These are phyloP conservation scores for Serendipita sp. DNA, from an alignment of 1,284 basidiomycete genomes.

Conservation along the genomic window DNA sequence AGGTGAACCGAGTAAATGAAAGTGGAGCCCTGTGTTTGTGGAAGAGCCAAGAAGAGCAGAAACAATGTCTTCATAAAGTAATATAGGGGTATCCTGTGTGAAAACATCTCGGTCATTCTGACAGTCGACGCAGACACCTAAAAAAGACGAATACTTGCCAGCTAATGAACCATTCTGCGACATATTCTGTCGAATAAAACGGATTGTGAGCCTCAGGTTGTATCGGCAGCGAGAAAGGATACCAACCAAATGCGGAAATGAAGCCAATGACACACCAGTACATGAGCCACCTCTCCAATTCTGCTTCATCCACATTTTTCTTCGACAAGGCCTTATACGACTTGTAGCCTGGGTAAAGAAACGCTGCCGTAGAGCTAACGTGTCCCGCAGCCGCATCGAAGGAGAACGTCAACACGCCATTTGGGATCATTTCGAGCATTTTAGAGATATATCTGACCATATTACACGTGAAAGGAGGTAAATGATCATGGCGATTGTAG, in stretches of 20 bases:
- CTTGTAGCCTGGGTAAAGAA: constrained; percentile 73
- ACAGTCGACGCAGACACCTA: neutral
- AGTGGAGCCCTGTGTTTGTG: constrained; percentile 73
- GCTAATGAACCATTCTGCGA: constrained; percentile 69
- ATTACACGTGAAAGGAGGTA: constrained; percentile 32
- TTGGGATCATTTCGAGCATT: neutral
- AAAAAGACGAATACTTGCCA: constrained; percentile 34
- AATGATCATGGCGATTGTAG: constrained; percentile 30
- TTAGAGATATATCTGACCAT: constrained; percentile 20
- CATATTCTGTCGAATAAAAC: constrained; percentile 36
- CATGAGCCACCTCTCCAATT: constrained; percentile 78
- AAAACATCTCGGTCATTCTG: constrained; percentile 10
- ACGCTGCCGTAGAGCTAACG: constrained; percentile 28
- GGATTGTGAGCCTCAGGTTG: neutral
- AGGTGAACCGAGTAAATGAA: constrained; percentile 66
- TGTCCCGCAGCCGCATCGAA: neutral
- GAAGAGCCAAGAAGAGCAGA: constrained; percentile 79
- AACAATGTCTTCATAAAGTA: constrained; percentile 70
- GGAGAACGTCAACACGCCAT: neutral
- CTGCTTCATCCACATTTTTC: constrained; percentile 60
- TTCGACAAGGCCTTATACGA: constrained; percentile 75
- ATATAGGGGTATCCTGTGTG: constrained; percentile 73
- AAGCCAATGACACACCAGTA: constrained; percentile 73
- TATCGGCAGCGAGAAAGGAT: neutral
- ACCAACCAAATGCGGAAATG: constrained; percentile 37